phyloP scores from a whole-genome alignment of 2,329 filamentous ascomycete genomes.

The Apiospora phragmitis region DNA sequence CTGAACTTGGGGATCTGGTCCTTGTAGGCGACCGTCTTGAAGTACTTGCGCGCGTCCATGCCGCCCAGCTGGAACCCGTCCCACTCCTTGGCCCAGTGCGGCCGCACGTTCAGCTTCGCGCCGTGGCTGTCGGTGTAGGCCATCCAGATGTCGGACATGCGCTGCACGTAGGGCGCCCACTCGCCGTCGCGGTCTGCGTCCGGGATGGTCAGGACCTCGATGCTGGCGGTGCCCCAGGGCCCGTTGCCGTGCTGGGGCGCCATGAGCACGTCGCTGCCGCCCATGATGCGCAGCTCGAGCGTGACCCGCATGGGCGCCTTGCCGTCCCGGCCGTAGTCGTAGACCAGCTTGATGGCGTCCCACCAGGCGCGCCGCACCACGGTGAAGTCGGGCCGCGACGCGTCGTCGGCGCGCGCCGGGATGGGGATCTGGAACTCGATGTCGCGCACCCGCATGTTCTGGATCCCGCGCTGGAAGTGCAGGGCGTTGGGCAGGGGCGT shows the following conservation, averaged over 20 bases:
- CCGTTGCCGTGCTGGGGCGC: slow-evolving; percentile 43
- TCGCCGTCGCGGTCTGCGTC: slow-evolving; percentile 33
- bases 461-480: slow-evolving; percentile 48
- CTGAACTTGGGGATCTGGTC: slow-evolving; percentile 39
- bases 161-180: slow-evolving; percentile 42
- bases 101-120: slow-evolving; percentile 35
- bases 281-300: slow-evolving; percentile 46
- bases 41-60: not conserved
- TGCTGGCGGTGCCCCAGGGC: slow-evolving; percentile 39
- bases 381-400: slow-evolving; percentile 38
- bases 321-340: slow-evolving; percentile 30
- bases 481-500: slow-evolving; percentile 44
- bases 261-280: slow-evolving; percentile 41
- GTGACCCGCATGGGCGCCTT: slow-evolving; percentile 41
- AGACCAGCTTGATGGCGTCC: slow-evolving; percentile 48
- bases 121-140: slow-evolving; percentile 34
- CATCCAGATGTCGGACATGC: slow-evolving; percentile 43
- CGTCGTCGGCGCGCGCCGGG: slow-evolving; percentile 30
- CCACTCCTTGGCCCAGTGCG: slow-evolving; percentile 51
- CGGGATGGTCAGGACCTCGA: slow-evolving; percentile 44
- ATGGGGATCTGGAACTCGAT: slow-evolving; percentile 47
- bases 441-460: slow-evolving; percentile 47
- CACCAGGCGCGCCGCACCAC: slow-evolving; percentile 49
- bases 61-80: slow-evolving; percentile 4
- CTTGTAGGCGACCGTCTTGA: slow-evolving; percentile 40